Percentiles rank a stretch among this genome's conserved stretches.
Evolutionary conservation across 192 early-diverging fungal genomes (phyloP).

Genomic region (Podila epicladia): DNA sequence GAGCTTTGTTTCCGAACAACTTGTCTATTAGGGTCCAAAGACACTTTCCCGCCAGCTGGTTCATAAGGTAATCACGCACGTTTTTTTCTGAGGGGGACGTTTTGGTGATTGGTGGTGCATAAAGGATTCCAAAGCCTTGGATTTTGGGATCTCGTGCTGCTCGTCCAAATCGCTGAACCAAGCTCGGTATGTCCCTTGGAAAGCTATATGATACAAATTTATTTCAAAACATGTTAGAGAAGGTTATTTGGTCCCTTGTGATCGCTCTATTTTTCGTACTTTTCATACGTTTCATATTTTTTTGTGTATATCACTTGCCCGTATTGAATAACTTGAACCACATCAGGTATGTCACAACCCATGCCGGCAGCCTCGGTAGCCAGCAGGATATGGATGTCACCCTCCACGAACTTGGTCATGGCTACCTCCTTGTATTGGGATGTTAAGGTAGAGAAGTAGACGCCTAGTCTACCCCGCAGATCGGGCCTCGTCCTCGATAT

Average conservation of each 20-base stretch:
- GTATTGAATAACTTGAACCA: conserved; percentile 16
- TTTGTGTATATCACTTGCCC: conserved; percentile 7
- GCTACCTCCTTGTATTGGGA: not conserved
- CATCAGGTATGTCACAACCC: not conserved
- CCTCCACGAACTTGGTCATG: not conserved
- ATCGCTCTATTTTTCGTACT: not conserved
- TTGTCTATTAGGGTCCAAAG: conserved; percentile 13
- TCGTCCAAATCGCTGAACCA: conserved; percentile 14
- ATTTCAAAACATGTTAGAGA: not conserved
- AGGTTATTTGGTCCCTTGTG: not conserved
- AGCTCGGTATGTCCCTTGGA: conserved; percentile 14
- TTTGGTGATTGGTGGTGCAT: not conserved
- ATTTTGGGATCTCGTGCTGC: conserved; percentile 8
- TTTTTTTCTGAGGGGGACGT: conserved; percentile 4
- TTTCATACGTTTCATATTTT: not conserved
- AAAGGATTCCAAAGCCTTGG: conserved; percentile 7
- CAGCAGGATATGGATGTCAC: conserved; percentile 1
- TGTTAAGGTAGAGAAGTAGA: conserved; percentile 4
- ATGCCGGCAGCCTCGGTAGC: conserved; percentile 5
- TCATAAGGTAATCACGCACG: not conserved
- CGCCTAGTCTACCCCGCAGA: not conserved
- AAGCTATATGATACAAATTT: not conserved
- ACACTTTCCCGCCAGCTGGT: not conserved
- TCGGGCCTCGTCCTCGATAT: not conserved
- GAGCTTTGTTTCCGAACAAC: not conserved